Conservation (phyloP, 768 basidiomycete species). For the Coprinellus micaceus region DNA sequence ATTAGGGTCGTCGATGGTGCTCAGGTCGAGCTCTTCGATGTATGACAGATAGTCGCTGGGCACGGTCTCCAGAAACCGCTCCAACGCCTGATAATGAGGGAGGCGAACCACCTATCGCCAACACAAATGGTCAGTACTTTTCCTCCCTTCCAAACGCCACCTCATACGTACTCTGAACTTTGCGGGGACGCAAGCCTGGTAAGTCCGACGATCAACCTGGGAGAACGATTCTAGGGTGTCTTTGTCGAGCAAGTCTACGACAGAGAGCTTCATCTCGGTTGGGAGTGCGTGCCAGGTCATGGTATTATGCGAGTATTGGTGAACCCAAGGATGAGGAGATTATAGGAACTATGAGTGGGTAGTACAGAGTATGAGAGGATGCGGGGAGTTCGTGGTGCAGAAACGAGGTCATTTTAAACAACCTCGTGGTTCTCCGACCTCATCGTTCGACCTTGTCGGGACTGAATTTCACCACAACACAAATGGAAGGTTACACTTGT, state of each 20-base stretch:
- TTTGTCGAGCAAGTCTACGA: constrained; percentile 48
- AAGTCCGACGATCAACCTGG: constrained; percentile 44
- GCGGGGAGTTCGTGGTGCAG: background rate
- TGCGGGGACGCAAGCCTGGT: constrained; percentile 52
- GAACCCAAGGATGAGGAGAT: background rate
- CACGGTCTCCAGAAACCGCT: constrained; percentile 52
- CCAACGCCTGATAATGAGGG: constrained; percentile 40
- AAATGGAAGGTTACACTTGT: constrained; percentile 5
- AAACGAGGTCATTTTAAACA: background rate
- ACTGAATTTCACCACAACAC: background rate
- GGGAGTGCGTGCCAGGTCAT: constrained; percentile 56
- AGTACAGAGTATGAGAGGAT: background rate
- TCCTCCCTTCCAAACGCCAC: constrained; percentile 7
- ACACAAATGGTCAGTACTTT: constrained; percentile 11
- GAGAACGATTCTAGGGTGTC: constrained; percentile 47
- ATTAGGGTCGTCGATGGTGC: constrained; percentile 24
- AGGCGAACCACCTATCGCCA: constrained; percentile 47
- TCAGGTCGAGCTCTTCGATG: constrained; percentile 53
- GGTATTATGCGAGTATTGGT: constrained; percentile 12
- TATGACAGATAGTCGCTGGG: constrained; percentile 49
- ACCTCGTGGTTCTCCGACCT: constrained; percentile 1
- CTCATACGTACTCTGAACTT: constrained; percentile 50
- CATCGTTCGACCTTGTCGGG: constrained; percentile 8
- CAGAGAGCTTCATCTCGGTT: constrained; percentile 58
- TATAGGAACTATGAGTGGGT: background rate